A percentile compares a stretch with the other conserved stretches of the same genome.
Evolutionary conservation across 2,329 filamentous ascomycete species (phyloP).

Genomic region (Ilyonectria destructans): DNA sequence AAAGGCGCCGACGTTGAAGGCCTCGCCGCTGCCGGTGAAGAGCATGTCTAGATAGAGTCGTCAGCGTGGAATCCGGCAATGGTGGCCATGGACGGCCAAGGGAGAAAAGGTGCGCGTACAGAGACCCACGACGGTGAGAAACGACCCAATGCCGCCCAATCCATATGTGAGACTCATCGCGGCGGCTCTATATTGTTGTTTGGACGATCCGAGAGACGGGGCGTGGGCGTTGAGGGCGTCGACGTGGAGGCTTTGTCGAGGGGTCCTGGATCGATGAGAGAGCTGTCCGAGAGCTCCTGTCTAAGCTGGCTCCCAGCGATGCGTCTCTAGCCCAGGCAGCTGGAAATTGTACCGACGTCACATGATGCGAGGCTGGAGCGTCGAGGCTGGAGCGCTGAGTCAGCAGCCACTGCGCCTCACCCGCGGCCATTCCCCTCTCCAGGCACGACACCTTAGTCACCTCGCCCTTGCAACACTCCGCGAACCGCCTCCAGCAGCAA

Average conservation of each 20-base stretch:
- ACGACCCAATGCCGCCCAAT: slow-evolving; percentile 77
- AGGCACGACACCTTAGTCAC: slow-evolving; percentile 5
- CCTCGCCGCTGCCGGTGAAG: slow-evolving; percentile 95
- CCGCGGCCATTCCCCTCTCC: slow-evolving; percentile 17
- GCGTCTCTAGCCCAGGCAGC: slow-evolving; percentile 46
- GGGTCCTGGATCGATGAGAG: slow-evolving; percentile 30
- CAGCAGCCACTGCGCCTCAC: slow-evolving; percentile 34
- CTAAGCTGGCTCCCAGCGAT: slow-evolving; percentile 43
- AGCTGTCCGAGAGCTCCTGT: slow-evolving; percentile 52
- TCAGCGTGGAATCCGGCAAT: slow-evolving; percentile 34
- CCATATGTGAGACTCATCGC: slow-evolving; percentile 83
- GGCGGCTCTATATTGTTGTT: slow-evolving; percentile 47
- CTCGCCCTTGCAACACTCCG: slow-evolving; percentile 21
- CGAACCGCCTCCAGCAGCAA: slow-evolving; percentile 17
- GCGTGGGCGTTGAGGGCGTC: slow-evolving; percentile 42
- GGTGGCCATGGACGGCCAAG: slow-evolving; percentile 23
- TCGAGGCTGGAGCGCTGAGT: slow-evolving; percentile 45
- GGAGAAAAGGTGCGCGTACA: slow-evolving; percentile 72
- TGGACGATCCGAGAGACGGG: slow-evolving; percentile 40
- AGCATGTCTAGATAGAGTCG: slow-evolving; percentile 84
- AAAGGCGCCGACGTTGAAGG: slow-evolving; percentile 97
- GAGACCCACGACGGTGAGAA: slow-evolving; percentile 81
- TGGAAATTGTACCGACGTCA: slow-evolving; percentile 53
- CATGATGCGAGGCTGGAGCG: slow-evolving; percentile 53
- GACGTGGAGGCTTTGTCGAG: slow-evolving; percentile 33